These are phyloP conservation scores for Quercus gilva DNA, from an alignment of 306 rosid genomes.

Conservation along the genomic window DNA sequence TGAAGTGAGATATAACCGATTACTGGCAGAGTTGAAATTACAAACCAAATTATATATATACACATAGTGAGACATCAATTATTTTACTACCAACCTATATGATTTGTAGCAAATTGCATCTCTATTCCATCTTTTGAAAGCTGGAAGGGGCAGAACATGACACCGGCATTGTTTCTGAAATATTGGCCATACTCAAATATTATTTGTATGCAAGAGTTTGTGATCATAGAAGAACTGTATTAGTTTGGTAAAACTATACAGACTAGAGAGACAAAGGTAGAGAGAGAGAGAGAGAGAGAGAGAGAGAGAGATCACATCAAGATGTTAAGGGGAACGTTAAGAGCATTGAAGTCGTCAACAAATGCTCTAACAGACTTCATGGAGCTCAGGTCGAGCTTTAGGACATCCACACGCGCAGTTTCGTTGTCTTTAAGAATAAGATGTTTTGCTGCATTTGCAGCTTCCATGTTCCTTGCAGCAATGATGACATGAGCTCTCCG, in stretches of 20 bases:
- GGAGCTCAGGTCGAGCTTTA: conserved; percentile 71
- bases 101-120: conserved; percentile 85
- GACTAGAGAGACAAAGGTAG: neutral
- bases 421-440: conserved; percentile 36
- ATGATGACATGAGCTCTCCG: conserved; percentile 68
- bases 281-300: neutral
- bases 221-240: neutral
- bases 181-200: neutral
- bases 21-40: neutral
- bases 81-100: conserved; percentile 48
- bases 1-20: neutral
- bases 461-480: conserved; percentile 71
- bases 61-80: neutral
- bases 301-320: conserved; percentile 48
- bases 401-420: conserved; percentile 55
- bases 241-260: neutral
- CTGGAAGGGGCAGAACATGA: conserved; percentile 88
- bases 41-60: neutral
- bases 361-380: conserved; percentile 59
- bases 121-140: conserved; percentile 78
- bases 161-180: conserved; percentile 96
- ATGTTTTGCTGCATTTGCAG: conserved; percentile 67
- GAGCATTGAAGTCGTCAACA: conserved; percentile 57
- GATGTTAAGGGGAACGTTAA: conserved; percentile 80
- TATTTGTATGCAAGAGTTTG: no score